Evolutionary conservation across 805 yeast species (phyloP), one percentile per base, ranked within the genome.

Genomic region (Pichia phayaonensis): DNA sequence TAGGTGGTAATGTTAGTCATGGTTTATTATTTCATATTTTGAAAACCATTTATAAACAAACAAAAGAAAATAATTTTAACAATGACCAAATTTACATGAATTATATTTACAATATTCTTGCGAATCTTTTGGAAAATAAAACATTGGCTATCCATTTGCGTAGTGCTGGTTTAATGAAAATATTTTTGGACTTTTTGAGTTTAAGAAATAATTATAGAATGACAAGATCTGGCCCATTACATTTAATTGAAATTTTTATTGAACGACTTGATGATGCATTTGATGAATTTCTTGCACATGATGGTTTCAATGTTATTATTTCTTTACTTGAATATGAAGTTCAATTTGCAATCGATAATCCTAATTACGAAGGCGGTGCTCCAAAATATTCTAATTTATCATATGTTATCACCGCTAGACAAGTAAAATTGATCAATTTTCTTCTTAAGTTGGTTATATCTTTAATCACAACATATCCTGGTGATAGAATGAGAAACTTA

Each of bases 1-100:
- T 90, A 55, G 88, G 94, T 21, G 97, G 94, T 11, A 88, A 88
- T 62, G 89, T 90, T 40, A 81, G 83, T 53, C 96, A 90, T 65
- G 97, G 97, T 1, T 68, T 81, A 13, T 61, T 90, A 40, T 86
- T 85, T 68, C 90, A 86, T 60, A 76, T 83, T 29, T 63, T 90
- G 27, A 76, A 90, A 50, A 72, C 73, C 42, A 78, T 88, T n/a
- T 71, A 79, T 49, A 79, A 80, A 45, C 67, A 70, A 11, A 74
- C 76, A 1, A 72, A 67, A 53, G 67, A 63, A 7, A 66, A 66
- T 42, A 61, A 57, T 40, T 52, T 56, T 2, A 60, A 59, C 29
- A 51, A 62, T 48, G 61, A 61, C 26, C 58, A 55, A 27, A 46
- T 59, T 2, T 64, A 60, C 41, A 51, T 65, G 50, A 65, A 64